Base-by-base conservation (phyloP, 768 basidiomycete species). In the Lactarius vividus region DNA sequence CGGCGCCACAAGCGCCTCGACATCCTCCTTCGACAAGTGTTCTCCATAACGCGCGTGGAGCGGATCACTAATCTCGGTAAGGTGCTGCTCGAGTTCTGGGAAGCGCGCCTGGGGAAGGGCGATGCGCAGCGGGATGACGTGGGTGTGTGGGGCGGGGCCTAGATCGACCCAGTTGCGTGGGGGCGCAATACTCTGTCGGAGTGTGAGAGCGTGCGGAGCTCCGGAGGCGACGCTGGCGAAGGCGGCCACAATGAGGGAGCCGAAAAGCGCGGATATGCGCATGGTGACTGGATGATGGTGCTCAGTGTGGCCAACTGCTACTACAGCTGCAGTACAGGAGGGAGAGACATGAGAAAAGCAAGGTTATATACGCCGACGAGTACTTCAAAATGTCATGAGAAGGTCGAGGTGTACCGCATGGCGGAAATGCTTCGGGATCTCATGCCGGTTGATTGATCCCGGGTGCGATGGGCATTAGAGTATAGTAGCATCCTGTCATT, bases 1-100 rank as follows among this genome's bases (percentile, higher is more conserved):
- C 2, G 88, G 88, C n/a, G 83, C 78, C 61, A 88, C 80, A 40
- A 88, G 76, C 4, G 67, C 77, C 57, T 88, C 85, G 1, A 85
- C 84, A 63, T 88, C 81, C 58, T 82, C 82, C 73, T 85, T 87
- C 52, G 86, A 82, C 57, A 88, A 72, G 49, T 75, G 73, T 10
- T 67, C 42, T 2, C 74, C 72, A 26, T 74, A 75, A n/a, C 73
- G 69, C 18, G 16, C 55, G 58, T 70, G 66, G 33, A 26, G 40
- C 7, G 74, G 74, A 65, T 74, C 68, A 52, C 72, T 72, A 9
- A 73, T 68, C 52, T 75, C 70, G 20, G 65, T 67, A 26, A 75
- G 66, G 31, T 68, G 68, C 42, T 60, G 31, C 56, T 75, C 75
- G 37, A 75, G 66, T 40, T 64, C 64, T 8, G 62, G 39, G 49